Percentiles rank a stretch among this genome's conserved stretches.
These are phyloP conservation scores for Neofusicoccum sp. DNA, from an alignment of 2,329 filamentous ascomycete species.

Conservation along the genomic window DNA sequence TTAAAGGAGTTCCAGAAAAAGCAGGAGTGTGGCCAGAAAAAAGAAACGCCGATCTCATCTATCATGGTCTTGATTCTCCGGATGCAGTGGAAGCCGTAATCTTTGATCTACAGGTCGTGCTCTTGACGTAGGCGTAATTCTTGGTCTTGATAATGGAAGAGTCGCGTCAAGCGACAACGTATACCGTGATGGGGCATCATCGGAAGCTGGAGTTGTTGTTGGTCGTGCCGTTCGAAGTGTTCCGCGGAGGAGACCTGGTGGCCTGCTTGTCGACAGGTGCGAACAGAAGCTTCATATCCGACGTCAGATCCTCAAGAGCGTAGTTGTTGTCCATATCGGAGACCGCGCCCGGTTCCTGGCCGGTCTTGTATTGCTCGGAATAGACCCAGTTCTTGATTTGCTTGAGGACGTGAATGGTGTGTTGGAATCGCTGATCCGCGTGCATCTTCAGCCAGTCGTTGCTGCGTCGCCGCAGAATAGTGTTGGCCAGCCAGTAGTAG, in stretches of 20 bases:
- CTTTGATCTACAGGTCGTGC: neutral
- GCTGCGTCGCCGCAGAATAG: constrained; percentile 34
- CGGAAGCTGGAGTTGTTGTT: neutral
- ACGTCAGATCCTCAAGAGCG: constrained; percentile 61
- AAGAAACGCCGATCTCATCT: constrained; percentile 21
- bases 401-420: constrained; percentile 61
- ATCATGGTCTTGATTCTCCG: constrained; percentile 19
- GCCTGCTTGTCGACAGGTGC: constrained; percentile 50
- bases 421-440: constrained; percentile 59
- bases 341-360: constrained; percentile 66
- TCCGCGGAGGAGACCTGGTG: constrained; percentile 9
- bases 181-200: constrained; percentile 9
- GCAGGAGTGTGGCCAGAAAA: constrained; percentile 19
- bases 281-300: constrained; percentile 72
- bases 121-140: neutral
- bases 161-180: constrained; percentile 2
- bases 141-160: neutral
- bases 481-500: constrained; percentile 69
- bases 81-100: constrained; percentile 12
- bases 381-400: constrained; percentile 60
- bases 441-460: constrained; percentile 53
- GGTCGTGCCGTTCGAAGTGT: neutral
- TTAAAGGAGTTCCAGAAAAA: constrained; percentile 16
- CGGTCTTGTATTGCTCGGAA: constrained; percentile 62
- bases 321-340: constrained; percentile 67